Base-by-base conservation (phyloP, 192 early-diverging fungal species). In the Podila epigama region DNA sequence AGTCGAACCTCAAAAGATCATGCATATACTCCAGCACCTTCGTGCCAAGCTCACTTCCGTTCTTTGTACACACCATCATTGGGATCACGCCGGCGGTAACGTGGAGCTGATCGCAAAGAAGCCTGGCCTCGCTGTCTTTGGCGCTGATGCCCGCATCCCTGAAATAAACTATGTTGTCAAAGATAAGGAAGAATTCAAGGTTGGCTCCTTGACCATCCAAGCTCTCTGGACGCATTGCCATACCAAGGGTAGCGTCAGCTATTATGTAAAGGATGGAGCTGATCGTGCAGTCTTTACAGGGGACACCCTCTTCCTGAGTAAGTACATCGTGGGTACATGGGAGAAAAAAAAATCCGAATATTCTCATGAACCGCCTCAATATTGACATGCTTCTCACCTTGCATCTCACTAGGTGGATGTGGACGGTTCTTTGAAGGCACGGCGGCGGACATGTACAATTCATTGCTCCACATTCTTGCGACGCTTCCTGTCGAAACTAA, bases 361-460 rank as follows among this genome's bases (percentile, higher is more conserved):
- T n/a, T n/a, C n/a, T n/a, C n/a, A n/a, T n/a, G n/a, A n/a, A n/a
- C n/a, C n/a, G n/a, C n/a, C n/a, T n/a, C n/a, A n/a, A n/a, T 33
- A 29, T 10, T n/a, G n/a, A 33, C 13, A 39, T 34, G 5, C 11
- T 18, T n/a, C 33, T 15, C 34, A 35, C 56, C 20, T 35, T 22
- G 56, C 56, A 12, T 56, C 4, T 9, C 25, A 8, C 70, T 79
- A 60, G 84, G 79, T 31, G 93, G 93, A 8, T 97, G 96, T 71
- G 97, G 97, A 6, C 73, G 90, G 22, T 96, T 98, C 70, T 98
- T 98, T 81, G 97, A 98, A 71, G 97, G 96, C 13, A 91, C 90
- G 0, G 83, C 93, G 0, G 69, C 82, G 33, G 89, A 96, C 48
- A 97, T 98, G 97, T 79, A 94, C 81, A 80, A 88, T 34, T 92